These are phyloP conservation scores for Suhomyces emberorum DNA, from an alignment of 805 yeast genomes.

Conservation along the genomic window DNA sequence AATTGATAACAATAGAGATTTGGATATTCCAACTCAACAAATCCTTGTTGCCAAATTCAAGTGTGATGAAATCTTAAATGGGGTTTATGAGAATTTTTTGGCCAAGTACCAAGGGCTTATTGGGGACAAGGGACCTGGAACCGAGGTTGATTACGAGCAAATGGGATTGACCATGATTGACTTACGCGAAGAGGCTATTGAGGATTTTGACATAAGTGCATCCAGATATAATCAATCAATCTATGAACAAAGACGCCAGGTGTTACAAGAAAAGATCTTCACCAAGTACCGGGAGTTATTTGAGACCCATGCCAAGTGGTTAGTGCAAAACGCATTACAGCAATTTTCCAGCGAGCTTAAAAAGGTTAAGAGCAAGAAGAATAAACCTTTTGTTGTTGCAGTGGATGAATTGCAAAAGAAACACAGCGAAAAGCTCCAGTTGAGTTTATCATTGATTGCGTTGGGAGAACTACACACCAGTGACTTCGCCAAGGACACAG, in stretches of 20 bases:
- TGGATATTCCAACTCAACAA: conserved; percentile 96
- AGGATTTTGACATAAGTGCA: conserved; percentile 65
- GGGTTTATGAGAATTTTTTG: conserved; percentile 28
- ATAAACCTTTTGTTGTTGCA: not conserved
- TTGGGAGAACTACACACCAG: conserved; percentile 12
- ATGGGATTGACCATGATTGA: conserved; percentile 43
- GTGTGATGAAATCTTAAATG: conserved; percentile 79
- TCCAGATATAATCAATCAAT: conserved; percentile 69
- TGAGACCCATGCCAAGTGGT: conserved; percentile 21
- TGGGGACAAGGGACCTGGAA: conserved; percentile 7
- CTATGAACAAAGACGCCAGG: conserved; percentile 57
- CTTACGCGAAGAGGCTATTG: conserved; percentile 47
- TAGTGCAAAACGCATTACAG: conserved; percentile 13
- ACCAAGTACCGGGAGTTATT: conserved; percentile 36
- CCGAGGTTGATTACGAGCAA: conserved; percentile 40
- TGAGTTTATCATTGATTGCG: conserved; percentile 12
- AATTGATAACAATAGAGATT: conserved; percentile 87
- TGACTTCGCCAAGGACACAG: conserved; percentile 10
- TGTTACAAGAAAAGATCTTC: conserved; percentile 49
- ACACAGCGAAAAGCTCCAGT: not conserved
- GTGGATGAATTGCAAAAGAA: conserved; percentile 1
- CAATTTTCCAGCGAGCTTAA: conserved; percentile 10
- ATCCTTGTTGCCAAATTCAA: conserved; percentile 90
- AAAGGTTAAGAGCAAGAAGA: conserved; percentile 10
- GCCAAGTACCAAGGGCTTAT: conserved; percentile 15